Evolutionary conservation across 768 basidiomycete species (phyloP).

Genomic region (Hygrophorus russula): DNA sequence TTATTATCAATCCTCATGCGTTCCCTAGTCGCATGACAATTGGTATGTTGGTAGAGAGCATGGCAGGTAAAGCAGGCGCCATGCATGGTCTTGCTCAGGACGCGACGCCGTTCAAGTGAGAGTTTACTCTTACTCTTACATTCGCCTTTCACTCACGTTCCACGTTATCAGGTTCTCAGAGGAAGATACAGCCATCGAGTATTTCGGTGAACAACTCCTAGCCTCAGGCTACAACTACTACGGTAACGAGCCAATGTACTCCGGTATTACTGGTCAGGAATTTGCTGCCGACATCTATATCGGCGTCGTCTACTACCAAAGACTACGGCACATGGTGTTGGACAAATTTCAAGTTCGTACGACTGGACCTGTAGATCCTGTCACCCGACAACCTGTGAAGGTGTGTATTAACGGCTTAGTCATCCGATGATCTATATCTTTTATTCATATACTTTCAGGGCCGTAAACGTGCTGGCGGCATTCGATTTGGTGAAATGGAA

Average conservation of each 20-base stretch:
- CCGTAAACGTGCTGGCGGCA: conserved; percentile 95
- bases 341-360: conserved; percentile 99
- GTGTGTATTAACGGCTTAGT: conserved; percentile 23
- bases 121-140: conserved; percentile 7
- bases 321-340: conserved; percentile 97
- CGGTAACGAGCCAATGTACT: conserved; percentile 99
- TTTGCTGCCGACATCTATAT: conserved; percentile 98
- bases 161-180: conserved; percentile 68
- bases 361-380: conserved; percentile 91
- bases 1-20: conserved; percentile 99
- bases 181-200: conserved; percentile 92
- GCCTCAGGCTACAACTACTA: conserved; percentile 98
- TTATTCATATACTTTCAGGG: conserved; percentile 39
- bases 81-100: conserved; percentile 99
- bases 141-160: conserved; percentile 8
- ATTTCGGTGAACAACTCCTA: conserved; percentile 91
- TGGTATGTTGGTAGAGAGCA: conserved; percentile 98
- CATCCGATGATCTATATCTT: neutral
- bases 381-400: conserved; percentile 97
- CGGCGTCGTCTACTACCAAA: conserved; percentile 97
- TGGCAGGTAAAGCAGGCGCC: conserved; percentile 98
- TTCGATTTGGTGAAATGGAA: conserved; percentile 99
- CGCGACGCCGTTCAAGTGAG: conserved; percentile 95
- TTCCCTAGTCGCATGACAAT: conserved; percentile 99
- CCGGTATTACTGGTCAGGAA: conserved; percentile 97